Base-by-base conservation (phyloP, 495 filamentous ascomycete species). In the Aspergillus affinis region DNA sequence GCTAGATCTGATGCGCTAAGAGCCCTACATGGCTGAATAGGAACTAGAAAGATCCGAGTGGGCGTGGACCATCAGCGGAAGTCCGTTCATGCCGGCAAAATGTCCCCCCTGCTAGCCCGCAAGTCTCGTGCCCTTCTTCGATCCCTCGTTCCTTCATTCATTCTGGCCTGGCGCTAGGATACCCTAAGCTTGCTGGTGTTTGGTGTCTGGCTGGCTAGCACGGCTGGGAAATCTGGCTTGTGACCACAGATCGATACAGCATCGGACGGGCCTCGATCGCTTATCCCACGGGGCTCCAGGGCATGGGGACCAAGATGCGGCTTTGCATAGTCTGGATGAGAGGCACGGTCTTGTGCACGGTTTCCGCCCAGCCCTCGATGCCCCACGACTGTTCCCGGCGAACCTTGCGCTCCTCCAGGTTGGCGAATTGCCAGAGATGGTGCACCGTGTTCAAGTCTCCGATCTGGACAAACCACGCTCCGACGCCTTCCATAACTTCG, bases 401-500 rank as follows among this genome's bases (percentile, higher is more conserved):
- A 27, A 93, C 83, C 77, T 95, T 94, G 57, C 94, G 83, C 75
- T 98, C 94, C 74, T 97, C 91, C 59, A 98, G 72, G 74, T 98
- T 88, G 49, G 93, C 93, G 81, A 97, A 98, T 69, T 98, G 94
- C 94, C 94, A 98, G 26, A 98, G 82, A 69, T 98, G 93, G 75
- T 98, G 95, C 20, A 98, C 94, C 0, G 91, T 97, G 78, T 98
- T 98, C 49, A 98, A 80, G 51, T 97, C 94, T 51, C 94, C 94
- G 64, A 98, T 93, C 79, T 98, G 94, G 30, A 96, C 93, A 62
- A 98, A 98, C 94, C 94, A 98, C 1, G 94, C 94, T 12, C 94
- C 94, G 1, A 98, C 95, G 15, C 94, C 94, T 70, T 98, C 94
- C 95, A 98, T 98, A 20, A 98, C 93, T 68, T 98, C 91, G 23